Conservation (phyloP, 257 asterid species). For the Lavandula angustifolia region DNA sequence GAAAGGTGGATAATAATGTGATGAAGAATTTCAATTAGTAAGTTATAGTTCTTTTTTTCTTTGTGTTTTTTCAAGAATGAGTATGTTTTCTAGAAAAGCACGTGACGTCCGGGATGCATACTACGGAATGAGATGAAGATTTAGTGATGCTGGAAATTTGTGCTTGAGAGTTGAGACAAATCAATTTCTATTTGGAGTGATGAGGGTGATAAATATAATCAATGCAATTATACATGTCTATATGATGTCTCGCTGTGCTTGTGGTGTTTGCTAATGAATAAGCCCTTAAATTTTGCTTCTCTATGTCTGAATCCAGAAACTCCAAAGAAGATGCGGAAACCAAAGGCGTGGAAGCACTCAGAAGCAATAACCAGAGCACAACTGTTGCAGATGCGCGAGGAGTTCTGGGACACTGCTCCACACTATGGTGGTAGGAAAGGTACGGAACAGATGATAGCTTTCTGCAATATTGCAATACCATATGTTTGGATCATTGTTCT, state of each 20-base stretch:
- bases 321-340: slow-evolving; percentile 60
- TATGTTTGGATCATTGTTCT: slow-evolving; percentile 3
- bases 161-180: background rate
- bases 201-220: background rate
- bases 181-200: slow-evolving; percentile 1
- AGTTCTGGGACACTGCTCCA: slow-evolving; percentile 84
- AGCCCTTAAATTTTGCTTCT: slow-evolving; percentile 19
- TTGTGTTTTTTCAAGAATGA: background rate
- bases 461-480: slow-evolving; percentile 3
- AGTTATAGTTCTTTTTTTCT: background rate
- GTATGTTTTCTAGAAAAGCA: background rate
- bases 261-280: slow-evolving; percentile 4
- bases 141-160: slow-evolving; percentile 12
- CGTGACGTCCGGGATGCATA: background rate
- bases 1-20: background rate
- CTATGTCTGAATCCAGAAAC: slow-evolving; percentile 43
- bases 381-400: slow-evolving; percentile 62
- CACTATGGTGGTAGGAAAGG: slow-evolving; percentile 82
- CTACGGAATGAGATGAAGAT: slow-evolving; percentile 11
- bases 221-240: background rate
- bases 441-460: slow-evolving; percentile 23
- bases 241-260: slow-evolving; percentile 11
- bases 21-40: slow-evolving; percentile 8
- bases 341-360: slow-evolving; percentile 74
- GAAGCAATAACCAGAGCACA: slow-evolving; percentile 66